Evolutionary conservation across 805 yeast species (phyloP), one percentile per base, ranked within the genome.

Genomic region (Blastobotrys attinorum): DNA sequence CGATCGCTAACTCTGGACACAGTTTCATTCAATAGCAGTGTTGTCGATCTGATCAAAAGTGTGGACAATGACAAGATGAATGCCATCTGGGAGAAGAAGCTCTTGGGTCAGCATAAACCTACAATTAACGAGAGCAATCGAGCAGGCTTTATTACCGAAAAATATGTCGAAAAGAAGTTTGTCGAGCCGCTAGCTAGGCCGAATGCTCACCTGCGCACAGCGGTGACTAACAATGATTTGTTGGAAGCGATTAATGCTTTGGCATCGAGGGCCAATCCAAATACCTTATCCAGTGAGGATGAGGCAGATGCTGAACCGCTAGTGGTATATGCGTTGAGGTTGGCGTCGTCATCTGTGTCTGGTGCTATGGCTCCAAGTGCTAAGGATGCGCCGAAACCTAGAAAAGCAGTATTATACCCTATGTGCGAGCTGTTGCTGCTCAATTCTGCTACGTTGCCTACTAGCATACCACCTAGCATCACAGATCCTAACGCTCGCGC

Each of bases 1-100:
- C 71, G 85, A 49, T 85, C 95, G 0, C 66, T 89, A 43, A 80
- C 76, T n/a, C 65, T 85, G 37, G 97, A 89, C 58, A 73, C 75
- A 22, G 62, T 60, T 4, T 61, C 72, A 1, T 74, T 80, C 53
- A 74, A 77, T 2, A 67, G 68, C 11, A 96, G 88, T 52, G 57
- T 75, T 3, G 64, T 73, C 13, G 70, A 73, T 10, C 65, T 87
- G 15, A 65, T 89, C 44, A 65, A 75, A 34, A 71, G 76, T 46
- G 73, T 74, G 11, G 65, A 71, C 31, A 89, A 89, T 59, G 61
- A 58, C 3, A 48, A 53, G 17, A 74, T 76, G 2, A 87, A 87
- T 55, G 51, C 64, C 4, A 73, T 81, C 37, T 77, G 84, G 65
- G 94, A 86, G 58, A 70, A 67, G 2, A 52, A 52, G 17, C 42